These are phyloP conservation scores for Astrothelium subdiscretum DNA, from an alignment of 495 filamentous ascomycete species.

Conservation along the genomic window DNA sequence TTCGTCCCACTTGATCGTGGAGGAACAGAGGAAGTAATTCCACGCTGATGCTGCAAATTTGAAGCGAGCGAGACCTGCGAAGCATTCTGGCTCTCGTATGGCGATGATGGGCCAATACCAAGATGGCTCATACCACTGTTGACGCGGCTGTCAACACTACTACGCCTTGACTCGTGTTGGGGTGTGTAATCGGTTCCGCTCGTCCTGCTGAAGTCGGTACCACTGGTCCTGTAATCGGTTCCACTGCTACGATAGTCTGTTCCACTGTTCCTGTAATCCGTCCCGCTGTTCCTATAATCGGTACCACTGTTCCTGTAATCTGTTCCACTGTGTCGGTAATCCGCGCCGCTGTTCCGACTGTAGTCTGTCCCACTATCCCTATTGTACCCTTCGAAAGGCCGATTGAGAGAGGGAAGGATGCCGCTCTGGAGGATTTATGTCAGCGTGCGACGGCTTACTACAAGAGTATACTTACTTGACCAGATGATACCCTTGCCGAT, in stretches of 20 bases:
- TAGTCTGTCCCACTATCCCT: conserved; percentile 1
- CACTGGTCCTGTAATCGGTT: background rate
- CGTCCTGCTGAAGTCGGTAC: conserved; percentile 11
- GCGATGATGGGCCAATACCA: conserved; percentile 25
- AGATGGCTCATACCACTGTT: conserved; percentile 27
- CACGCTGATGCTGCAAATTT: conserved; percentile 26
- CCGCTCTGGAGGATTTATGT: conserved; percentile 5
- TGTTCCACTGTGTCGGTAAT: background rate
- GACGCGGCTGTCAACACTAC: conserved; percentile 34
- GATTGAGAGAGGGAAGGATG: conserved; percentile 25
- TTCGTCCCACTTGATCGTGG: conserved; percentile 23
- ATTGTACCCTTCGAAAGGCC: conserved; percentile 22
- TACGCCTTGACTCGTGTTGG: conserved; percentile 29
- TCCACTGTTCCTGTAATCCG: background rate
- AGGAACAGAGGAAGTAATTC: conserved; percentile 16
- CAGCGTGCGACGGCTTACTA: background rate
- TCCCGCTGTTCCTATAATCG: background rate
- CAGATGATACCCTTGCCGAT: conserved; percentile 21
- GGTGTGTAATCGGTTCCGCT: conserved; percentile 19
- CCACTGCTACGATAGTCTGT: background rate
- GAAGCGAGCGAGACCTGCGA: conserved; percentile 31
- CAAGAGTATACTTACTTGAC: conserved; percentile 8
- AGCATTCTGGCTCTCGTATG: conserved; percentile 32
- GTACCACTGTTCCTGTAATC: background rate
- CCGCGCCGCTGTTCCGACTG: background rate